Conservation (phyloP, 192 early-diverging fungal genomes). For the Dissophora globulifera region DNA sequence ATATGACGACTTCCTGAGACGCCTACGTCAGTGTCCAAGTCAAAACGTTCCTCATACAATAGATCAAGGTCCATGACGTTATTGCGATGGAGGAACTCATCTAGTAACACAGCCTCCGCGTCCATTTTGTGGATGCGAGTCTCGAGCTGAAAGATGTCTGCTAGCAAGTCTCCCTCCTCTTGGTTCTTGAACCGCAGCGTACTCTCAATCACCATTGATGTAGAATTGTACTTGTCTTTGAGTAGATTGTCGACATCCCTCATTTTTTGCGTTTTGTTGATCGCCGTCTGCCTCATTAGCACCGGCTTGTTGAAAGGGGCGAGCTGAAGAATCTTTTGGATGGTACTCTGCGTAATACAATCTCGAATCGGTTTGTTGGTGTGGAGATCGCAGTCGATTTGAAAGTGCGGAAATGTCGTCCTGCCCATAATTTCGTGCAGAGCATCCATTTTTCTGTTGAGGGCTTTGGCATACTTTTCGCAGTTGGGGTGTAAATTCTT, state of each 20-base stretch:
- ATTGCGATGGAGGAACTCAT: background rate
- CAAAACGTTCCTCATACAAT: too few species aligned
- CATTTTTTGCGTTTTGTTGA: constrained; percentile 17
- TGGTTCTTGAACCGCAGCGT: background rate
- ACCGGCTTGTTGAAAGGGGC: constrained; percentile 7
- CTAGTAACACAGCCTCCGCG: background rate
- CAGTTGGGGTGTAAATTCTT: constrained; percentile 3
- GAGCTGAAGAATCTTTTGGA: constrained; percentile 4
- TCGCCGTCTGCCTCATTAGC: background rate
- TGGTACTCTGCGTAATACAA: constrained; percentile 20
- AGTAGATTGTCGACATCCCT: constrained; percentile 9
- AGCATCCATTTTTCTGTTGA: background rate
- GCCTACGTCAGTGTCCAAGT: too few species aligned
- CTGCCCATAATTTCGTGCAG: constrained; percentile 14
- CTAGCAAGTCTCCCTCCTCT: background rate
- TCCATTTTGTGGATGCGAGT: background rate
- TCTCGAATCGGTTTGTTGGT: constrained; percentile 6
- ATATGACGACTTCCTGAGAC: background rate
- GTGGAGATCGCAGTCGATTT: constrained; percentile 18
- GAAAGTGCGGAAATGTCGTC: background rate
- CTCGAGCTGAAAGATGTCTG: background rate
- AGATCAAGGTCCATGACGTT: background rate
- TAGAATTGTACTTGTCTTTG: constrained; percentile 2
- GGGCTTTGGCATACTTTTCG: background rate
- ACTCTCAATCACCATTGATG: background rate